Conservation (phyloP, 768 basidiomycete species). For the Trametes gibbosa region DNA sequence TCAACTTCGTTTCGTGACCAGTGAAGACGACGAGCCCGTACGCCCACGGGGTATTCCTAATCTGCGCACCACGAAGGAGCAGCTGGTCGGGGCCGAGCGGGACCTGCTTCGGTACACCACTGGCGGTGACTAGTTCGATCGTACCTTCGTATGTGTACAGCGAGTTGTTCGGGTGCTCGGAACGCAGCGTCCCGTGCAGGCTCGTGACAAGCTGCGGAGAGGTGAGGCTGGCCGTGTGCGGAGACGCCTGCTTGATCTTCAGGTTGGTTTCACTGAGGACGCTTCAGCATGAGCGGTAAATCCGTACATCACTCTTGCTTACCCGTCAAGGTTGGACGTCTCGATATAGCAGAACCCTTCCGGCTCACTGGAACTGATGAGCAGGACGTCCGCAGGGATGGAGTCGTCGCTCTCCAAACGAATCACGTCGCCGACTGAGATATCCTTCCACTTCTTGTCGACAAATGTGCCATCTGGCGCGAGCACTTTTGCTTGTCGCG, state of each 20-base stretch:
- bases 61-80: conserved; percentile 88
- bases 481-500: conserved; percentile 77
- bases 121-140: conserved; percentile 56
- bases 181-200: conserved; percentile 81
- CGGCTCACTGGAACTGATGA: conserved; percentile 89
- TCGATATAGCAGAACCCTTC: conserved; percentile 98
- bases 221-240: conserved; percentile 75
- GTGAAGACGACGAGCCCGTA: conserved; percentile 94
- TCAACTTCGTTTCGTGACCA: conserved; percentile 97
- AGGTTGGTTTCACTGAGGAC: conserved; percentile 85
- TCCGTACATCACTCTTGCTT: conserved; percentile 23
- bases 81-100: conserved; percentile 95
- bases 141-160: conserved; percentile 94
- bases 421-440: conserved; percentile 89
- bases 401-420: conserved; percentile 90
- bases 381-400: conserved; percentile 91
- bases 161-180: conserved; percentile 97
- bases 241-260: conserved; percentile 95
- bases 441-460: conserved; percentile 82
- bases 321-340: conserved; percentile 98
- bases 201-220: conserved; percentile 71
- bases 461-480: conserved; percentile 60
- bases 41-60: conserved; percentile 95
- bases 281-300: neutral
- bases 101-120: conserved; percentile 70